Base-by-base conservation (phyloP, 225 moss, liverwort and hornwort species). In the Pleurozium schreberi region DNA sequence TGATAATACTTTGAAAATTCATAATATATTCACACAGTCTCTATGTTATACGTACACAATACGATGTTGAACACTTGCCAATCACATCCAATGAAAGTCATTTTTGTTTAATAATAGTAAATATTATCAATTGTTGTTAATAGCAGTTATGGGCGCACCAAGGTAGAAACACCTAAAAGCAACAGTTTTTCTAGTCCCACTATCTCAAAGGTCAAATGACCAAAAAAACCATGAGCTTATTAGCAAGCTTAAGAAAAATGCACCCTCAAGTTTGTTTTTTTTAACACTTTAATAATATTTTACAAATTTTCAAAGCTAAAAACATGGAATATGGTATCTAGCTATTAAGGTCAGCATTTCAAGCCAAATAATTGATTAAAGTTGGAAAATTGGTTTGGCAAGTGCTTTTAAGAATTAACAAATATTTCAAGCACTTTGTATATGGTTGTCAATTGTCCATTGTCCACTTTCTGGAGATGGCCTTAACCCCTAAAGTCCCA, bases 251-350 rank as follows among this genome's bases (percentile, higher is more conserved):
- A 70, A 70, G 9, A 70, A 14, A 70, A 43, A 14, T 26, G 43
- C 26, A 70, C 3, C 5, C 42, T n/a, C 3, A 70, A 42, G 16
- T 0, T 3, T 3, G 26, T 5, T 13, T 16, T 27, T 70, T 70
- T 27, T 3, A 1, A 43, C 5, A 43, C 8, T 42, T 5, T 14
- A 25, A 0, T 42, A 25, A 14, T 42, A 42, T 25, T 14, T 26
- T 14, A 14, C 42, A 70, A 40, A 25, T 26, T 40, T 25, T 14
- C 3, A 42, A 69, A 40, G 8, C n/a, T 40, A 8, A 25, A 40
- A 25, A 40, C 5, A 40, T 40, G 8, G 8, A 0, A 4, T 38
- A 21, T 6, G 2, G 5, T 22, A 67, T 0, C 4, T 4, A 4
- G 1, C 6, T 67, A 38, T 38, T 21, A n/a, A n/a, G 4, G 22